A percentile compares a stretch with the other conserved stretches of the same genome.
Conservation (phyloP, 2,329 filamentous ascomycete genomes). For the Chrysoporthe austroafricana region DNA sequence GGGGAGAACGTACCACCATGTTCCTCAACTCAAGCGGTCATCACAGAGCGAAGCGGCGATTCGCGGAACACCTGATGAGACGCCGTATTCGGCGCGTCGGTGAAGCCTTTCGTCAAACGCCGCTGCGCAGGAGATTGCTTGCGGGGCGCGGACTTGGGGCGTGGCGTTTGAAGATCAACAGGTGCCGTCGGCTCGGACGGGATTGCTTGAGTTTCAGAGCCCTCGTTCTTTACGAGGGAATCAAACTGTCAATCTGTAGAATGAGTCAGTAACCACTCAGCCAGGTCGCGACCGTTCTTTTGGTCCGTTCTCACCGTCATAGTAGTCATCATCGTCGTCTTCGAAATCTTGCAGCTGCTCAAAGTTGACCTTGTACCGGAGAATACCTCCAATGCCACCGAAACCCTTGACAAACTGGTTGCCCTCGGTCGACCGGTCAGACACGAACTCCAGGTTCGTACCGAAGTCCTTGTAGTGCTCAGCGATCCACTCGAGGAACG, state of each 20-base stretch:
- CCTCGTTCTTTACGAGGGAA: slow-evolving; percentile 87
- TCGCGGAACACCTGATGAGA: slow-evolving; percentile 60
- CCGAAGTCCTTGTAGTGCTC: slow-evolving; percentile 99
- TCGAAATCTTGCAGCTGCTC: slow-evolving; percentile 93
- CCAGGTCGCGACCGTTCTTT: neutral
- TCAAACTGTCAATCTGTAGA: slow-evolving; percentile 82
- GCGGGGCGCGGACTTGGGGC: slow-evolving; percentile 42
- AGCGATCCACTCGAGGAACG: slow-evolving; percentile 99
- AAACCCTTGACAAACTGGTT: slow-evolving; percentile 99
- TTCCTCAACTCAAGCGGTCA: slow-evolving; percentile 58
- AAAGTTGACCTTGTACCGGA: slow-evolving; percentile 99
- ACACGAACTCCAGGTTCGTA: slow-evolving; percentile 94
- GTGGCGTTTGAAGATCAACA: slow-evolving; percentile 45
- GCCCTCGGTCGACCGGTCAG: slow-evolving; percentile 94
- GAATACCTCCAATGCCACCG: slow-evolving; percentile 94
- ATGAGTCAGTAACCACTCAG: neutral
- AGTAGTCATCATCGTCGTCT: slow-evolving; percentile 94
- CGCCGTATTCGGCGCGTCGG: slow-evolving; percentile 50
- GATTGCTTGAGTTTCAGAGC: slow-evolving; percentile 67
- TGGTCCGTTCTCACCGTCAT: slow-evolving; percentile 58
- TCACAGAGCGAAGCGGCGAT: slow-evolving; percentile 71
- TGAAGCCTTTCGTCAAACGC: slow-evolving; percentile 51
- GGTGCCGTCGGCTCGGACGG: slow-evolving; percentile 37
- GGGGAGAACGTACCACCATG: slow-evolving; percentile 22
- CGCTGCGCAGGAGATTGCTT: slow-evolving; percentile 45